Conservation (phyloP, 129 eudicot species). For the Tagetes erecta region DNA sequence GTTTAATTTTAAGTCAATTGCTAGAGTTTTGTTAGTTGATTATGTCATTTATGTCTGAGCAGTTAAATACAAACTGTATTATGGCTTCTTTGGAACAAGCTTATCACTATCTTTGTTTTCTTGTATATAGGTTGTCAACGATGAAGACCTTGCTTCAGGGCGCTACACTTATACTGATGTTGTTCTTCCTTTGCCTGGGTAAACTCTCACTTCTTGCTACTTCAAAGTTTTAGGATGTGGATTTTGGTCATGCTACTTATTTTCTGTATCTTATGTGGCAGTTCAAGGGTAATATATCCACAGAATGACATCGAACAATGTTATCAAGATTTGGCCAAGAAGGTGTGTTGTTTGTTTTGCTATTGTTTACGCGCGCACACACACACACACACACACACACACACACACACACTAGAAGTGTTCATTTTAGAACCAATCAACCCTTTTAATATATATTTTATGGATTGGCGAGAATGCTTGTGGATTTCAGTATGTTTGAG, state of each 20-base stretch:
- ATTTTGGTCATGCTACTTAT: constrained; percentile 11
- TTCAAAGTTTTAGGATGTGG: constrained; percentile 15
- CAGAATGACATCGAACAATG: constrained; percentile 64
- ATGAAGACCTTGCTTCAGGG: constrained; percentile 65
- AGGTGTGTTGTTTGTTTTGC: constrained; percentile 45
- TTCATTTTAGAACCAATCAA: too few relatives aligned
- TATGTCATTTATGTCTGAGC: not conserved
- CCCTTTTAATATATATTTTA: too few relatives aligned
- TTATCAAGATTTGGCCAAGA: constrained; percentile 74
- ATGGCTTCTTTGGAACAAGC: constrained; percentile 8
- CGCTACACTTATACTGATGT: constrained; percentile 62
- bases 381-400: too few relatives aligned
- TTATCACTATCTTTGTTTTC: constrained; percentile 1
- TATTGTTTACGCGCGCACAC: not conserved
- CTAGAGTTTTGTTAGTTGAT: constrained; percentile 6
- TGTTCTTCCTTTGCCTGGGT: constrained; percentile 96
- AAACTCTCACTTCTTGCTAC: constrained; percentile 18
- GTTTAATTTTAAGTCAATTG: not conserved
- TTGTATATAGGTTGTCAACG: constrained; percentile 56
- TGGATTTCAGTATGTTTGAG: too few relatives aligned
- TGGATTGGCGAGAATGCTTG: too few relatives aligned
- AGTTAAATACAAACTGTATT: not conserved
- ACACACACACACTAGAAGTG: too few relatives aligned
- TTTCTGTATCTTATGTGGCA: constrained; percentile 34
- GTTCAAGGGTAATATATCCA: constrained; percentile 85